These are phyloP conservation scores for Cordyceps cicadae DNA, from an alignment of 2,329 filamentous ascomycete species.

Conservation along the genomic window DNA sequence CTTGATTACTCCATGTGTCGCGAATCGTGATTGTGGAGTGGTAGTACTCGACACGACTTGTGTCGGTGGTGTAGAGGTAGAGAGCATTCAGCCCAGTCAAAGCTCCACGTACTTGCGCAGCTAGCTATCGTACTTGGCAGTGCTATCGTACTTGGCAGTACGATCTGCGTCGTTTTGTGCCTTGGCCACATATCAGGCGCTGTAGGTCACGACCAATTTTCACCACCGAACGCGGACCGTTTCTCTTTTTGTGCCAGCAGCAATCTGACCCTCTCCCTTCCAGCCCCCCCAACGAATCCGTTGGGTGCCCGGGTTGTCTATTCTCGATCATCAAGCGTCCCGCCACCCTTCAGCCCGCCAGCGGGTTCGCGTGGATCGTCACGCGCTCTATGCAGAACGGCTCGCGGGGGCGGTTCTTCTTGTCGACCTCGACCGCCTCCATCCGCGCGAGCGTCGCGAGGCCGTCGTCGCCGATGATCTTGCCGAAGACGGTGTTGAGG, in stretches of 20 bases:
- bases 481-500: conserved; percentile 76
- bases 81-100: not conserved
- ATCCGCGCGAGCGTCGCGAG: conserved; percentile 60
- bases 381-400: conserved; percentile 58
- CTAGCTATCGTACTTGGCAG: not conserved
- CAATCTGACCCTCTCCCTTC: not conserved
- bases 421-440: conserved; percentile 65
- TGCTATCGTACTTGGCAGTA: not conserved
- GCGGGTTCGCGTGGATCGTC: conserved; percentile 70
- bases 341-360: conserved; percentile 44
- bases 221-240: not conserved
- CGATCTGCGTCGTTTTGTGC: not conserved
- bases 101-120: not conserved
- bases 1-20: not conserved
- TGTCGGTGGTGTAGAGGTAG: not conserved
- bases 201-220: not conserved
- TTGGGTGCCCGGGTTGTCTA: not conserved
- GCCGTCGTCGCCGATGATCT: conserved; percentile 58
- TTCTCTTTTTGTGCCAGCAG: not conserved
- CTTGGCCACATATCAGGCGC: not conserved
- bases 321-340: not conserved
- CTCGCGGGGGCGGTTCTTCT: conserved; percentile 66
- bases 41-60: not conserved
- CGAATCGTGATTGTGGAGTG: not conserved
- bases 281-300: not conserved